Percentiles rank a stretch among this genome's conserved stretches.
These are phyloP conservation scores for Allium sativum DNA, from an alignment of 106 monocot species.

Conservation along the genomic window DNA sequence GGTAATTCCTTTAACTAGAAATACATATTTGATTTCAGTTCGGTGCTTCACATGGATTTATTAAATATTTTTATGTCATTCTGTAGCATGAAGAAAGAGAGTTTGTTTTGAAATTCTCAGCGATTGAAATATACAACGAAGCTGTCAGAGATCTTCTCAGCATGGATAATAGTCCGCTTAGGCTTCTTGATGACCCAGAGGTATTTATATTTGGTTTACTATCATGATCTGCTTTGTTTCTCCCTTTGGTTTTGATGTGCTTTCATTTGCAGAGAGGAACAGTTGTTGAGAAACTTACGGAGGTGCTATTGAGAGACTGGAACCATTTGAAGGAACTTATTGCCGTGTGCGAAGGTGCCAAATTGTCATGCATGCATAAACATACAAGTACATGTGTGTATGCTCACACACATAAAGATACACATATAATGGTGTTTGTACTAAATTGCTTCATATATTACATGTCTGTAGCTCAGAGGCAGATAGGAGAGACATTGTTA, in stretches of 20 bases:
- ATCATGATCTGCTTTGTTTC: not conserved
- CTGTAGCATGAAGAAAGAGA: constrained; percentile 85
- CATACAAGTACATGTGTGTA: too few species aligned
- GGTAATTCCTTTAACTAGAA: constrained; percentile 24
- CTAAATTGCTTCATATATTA: not conserved
- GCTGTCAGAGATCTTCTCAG: constrained; percentile 86
- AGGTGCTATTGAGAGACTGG: constrained; percentile 6
- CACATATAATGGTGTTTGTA: too few species aligned
- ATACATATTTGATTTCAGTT: not conserved
- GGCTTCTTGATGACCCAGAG: constrained; percentile 94
- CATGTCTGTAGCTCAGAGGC: constrained; percentile 61
- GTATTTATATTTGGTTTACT: constrained; percentile 12
- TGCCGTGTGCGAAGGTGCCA: constrained; percentile 73
- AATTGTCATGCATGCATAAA: too few species aligned
- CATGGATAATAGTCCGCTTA: constrained; percentile 60
- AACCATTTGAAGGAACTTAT: constrained; percentile 17
- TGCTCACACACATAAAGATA: too few species aligned
- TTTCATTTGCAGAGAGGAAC: constrained; percentile 36
- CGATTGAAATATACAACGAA: constrained; percentile 98
- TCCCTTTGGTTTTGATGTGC: not conserved
- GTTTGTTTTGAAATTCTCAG: constrained; percentile 86
- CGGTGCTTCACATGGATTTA: not conserved
- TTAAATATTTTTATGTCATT: not conserved
- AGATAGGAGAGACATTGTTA: constrained; percentile 78
- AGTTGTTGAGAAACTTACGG: constrained; percentile 20